Evolutionary conservation across 2,329 filamentous ascomycete species (phyloP).

Genomic region (Furcasterigmium furcatum): DNA sequence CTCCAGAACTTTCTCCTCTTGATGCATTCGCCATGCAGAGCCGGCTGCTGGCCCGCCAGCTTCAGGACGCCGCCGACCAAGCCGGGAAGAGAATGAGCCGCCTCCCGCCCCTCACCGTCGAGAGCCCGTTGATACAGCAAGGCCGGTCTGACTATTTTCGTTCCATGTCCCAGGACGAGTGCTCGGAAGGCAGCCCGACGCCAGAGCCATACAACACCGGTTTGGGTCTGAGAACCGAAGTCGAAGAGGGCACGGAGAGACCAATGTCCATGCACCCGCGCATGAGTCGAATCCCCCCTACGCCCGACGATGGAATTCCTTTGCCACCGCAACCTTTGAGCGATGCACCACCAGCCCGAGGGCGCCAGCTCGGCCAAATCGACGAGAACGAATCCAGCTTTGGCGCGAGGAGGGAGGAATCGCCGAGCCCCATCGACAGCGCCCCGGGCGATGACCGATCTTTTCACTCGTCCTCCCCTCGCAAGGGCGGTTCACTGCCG

Average conservation of each 20-base stretch:
- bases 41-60: conserved; percentile 78
- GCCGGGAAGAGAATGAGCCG: conserved; percentile 79
- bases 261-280: conserved; percentile 74
- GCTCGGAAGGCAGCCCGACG: conserved; percentile 35
- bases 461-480: conserved; percentile 16
- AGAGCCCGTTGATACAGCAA: conserved; percentile 73
- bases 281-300: conserved; percentile 61
- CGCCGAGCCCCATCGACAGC: conserved; percentile 49
- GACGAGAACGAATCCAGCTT: conserved; percentile 40
- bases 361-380: conserved; percentile 33
- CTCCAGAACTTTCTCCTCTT: conserved; percentile 87
- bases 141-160: conserved; percentile 80
- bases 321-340: conserved; percentile 35
- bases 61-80: conserved; percentile 72
- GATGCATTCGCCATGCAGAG: conserved; percentile 95
- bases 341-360: conserved; percentile 31
- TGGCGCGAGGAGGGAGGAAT: conserved; percentile 55
- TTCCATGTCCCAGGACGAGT: conserved; percentile 63
- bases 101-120: conserved; percentile 76
- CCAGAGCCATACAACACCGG: conserved; percentile 25
- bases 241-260: conserved; percentile 55
- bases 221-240: conserved; percentile 48
- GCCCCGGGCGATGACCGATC: conserved; percentile 21
- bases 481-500: conserved; percentile 28
- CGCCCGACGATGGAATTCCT: conserved; percentile 44